A percentile compares a stretch with the other conserved stretches of the same genome.
Conservation (phyloP, 805 yeast genomes). For the Yueomyces sp. region DNA sequence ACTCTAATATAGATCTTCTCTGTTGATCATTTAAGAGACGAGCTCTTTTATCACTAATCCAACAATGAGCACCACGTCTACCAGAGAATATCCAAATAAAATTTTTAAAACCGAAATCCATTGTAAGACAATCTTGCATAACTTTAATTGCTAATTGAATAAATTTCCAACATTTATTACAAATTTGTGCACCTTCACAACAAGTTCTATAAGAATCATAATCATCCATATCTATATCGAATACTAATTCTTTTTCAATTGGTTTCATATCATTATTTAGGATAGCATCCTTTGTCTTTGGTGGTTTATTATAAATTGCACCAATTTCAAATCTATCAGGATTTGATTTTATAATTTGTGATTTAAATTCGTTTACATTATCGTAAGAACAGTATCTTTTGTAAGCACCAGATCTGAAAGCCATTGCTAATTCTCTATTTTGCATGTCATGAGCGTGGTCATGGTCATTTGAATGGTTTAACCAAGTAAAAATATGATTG, state of each 20-base stretch:
- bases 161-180: constrained; percentile 87
- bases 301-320: constrained; percentile 78
- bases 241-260: constrained; percentile 71
- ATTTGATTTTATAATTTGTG: constrained; percentile 55
- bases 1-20: constrained; percentile 71
- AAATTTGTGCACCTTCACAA: constrained; percentile 74
- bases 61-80: constrained; percentile 97
- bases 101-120: constrained; percentile 82
- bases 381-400: constrained; percentile 75
- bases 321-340: constrained; percentile 95
- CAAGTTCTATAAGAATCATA: constrained; percentile 91
- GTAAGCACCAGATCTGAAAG: constrained; percentile 75
- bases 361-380: constrained; percentile 57
- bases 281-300: constrained; percentile 68
- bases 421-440: constrained; percentile 89
- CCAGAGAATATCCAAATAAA: constrained; percentile 95
- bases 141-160: constrained; percentile 73
- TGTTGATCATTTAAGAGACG: constrained; percentile 56
- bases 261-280: constrained; percentile 74
- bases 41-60: constrained; percentile 86
- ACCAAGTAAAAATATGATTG: constrained; percentile 72
- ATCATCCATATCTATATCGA: constrained; percentile 96
- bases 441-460: constrained; percentile 49
- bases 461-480: constrained; percentile 72
- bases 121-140: constrained; percentile 54